Conservation (phyloP, 2,329 filamentous ascomycete species). For the Xylaria sp. region DNA sequence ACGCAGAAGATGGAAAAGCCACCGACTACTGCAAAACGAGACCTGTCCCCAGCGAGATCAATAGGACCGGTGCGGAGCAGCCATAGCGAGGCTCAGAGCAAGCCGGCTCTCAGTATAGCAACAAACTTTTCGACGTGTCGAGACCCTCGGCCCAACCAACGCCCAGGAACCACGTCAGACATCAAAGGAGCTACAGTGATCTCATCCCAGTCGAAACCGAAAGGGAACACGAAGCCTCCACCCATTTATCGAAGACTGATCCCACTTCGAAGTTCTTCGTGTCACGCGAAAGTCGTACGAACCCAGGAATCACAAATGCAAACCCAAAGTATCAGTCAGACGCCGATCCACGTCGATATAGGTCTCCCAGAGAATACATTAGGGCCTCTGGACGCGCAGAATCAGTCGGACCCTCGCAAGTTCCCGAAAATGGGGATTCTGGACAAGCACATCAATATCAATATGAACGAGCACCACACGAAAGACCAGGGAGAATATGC, state of each 20-base stretch:
- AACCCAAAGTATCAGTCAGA: slow-evolving; percentile 28
- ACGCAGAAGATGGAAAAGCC: not conserved
- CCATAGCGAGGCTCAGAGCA: slow-evolving; percentile 23
- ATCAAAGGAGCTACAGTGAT: slow-evolving; percentile 52
- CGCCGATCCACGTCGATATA: slow-evolving; percentile 28
- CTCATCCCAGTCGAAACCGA: slow-evolving; percentile 53
- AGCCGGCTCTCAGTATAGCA: slow-evolving; percentile 19
- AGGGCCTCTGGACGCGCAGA: slow-evolving; percentile 29
- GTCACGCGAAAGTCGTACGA: slow-evolving; percentile 29
- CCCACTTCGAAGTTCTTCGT: slow-evolving; percentile 43
- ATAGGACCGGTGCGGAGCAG: slow-evolving; percentile 2
- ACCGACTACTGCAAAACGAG: not conserved
- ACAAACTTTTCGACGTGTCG: slow-evolving; percentile 25
- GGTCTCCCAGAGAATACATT: slow-evolving; percentile 24
- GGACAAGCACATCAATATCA: not conserved
- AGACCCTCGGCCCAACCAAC: slow-evolving; percentile 23
- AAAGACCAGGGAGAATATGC: slow-evolving; percentile 53
- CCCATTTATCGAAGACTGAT: slow-evolving; percentile 45
- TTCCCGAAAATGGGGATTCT: not conserved
- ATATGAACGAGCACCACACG: slow-evolving; percentile 26
- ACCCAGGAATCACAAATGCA: slow-evolving; percentile 28
- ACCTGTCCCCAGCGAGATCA: not conserved
- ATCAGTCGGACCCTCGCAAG: slow-evolving; percentile 2
- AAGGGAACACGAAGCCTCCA: slow-evolving; percentile 46
- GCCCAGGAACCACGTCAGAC: slow-evolving; percentile 21